Evolutionary conservation across 345 rosid species (phyloP).

Genomic region (Psidium guajava): DNA sequence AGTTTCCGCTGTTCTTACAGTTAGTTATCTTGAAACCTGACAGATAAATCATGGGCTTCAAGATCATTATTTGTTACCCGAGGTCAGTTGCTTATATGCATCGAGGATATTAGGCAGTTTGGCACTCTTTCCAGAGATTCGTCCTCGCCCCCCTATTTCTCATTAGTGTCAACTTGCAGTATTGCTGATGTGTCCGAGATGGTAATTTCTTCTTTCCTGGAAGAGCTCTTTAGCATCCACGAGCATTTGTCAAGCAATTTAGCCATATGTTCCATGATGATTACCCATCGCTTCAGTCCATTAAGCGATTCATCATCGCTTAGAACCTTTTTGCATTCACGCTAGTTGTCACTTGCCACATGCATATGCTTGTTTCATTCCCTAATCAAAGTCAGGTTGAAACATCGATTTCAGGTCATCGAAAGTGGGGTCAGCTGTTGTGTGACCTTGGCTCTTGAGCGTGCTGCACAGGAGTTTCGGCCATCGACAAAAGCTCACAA

Average conservation of each 20-base stretch:
- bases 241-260: background rate
- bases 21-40: conserved; percentile 6
- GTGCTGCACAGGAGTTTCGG: conserved; percentile 18
- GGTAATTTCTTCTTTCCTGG: conserved; percentile 25
- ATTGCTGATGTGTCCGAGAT: conserved; percentile 48
- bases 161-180: conserved; percentile 47
- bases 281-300: background rate
- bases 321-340: background rate
- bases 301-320: background rate
- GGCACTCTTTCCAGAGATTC: conserved; percentile 24
- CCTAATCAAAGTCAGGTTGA: background rate
- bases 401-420: conserved; percentile 32
- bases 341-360: background rate
- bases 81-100: conserved; percentile 51
- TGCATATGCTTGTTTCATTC: background rate
- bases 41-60: conserved; percentile 60
- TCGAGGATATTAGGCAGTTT: conserved; percentile 70
- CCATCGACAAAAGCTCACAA: conserved; percentile 7
- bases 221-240: background rate
- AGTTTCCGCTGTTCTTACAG: background rate
- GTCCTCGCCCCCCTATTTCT: conserved; percentile 47
- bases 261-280: background rate
- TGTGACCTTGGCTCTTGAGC: conserved; percentile 30
- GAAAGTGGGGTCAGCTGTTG: conserved; percentile 24
- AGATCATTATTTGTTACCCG: conserved; percentile 63